Percentiles rank a stretch among this genome's conserved stretches.
These are phyloP conservation scores for Lodderomyces orthopsilosis DNA, from an alignment of 1,139 yeast genomes.

Conservation along the genomic window DNA sequence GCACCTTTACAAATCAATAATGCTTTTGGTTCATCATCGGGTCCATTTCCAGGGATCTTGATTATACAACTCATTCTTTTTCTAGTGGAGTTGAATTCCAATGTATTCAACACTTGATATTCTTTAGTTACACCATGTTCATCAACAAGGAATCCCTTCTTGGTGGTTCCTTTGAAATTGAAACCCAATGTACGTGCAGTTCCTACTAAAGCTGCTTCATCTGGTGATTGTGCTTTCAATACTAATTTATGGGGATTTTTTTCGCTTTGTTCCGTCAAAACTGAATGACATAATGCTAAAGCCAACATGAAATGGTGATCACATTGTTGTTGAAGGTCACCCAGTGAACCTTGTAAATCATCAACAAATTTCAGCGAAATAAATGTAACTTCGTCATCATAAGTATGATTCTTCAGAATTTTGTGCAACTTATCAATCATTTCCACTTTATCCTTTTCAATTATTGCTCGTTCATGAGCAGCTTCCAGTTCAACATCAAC, in stretches of 20 bases:
- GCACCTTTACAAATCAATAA: conserved; percentile 50
- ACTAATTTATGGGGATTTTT: conserved; percentile 33
- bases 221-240: conserved; percentile 62
- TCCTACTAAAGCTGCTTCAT: conserved; percentile 62
- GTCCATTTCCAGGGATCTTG: conserved; percentile 44
- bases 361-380: conserved; percentile 45
- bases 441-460: conserved; percentile 33
- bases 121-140: conserved; percentile 43
- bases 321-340: conserved; percentile 31
- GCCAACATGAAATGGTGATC: conserved; percentile 53
- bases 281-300: conserved; percentile 60
- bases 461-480: conserved; percentile 34
- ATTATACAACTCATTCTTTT: conserved; percentile 90
- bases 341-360: conserved; percentile 31
- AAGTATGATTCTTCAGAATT: conserved; percentile 22
- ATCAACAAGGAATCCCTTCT: conserved; percentile 42
- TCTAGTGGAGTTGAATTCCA: conserved; percentile 55
- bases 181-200: conserved; percentile 58
- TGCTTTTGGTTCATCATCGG: conserved; percentile 36
- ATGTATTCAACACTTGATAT: conserved; percentile 47
- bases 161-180: conserved; percentile 46
- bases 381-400: conserved; percentile 46
- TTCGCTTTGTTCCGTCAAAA: conserved; percentile 47
- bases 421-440: conserved; percentile 35
- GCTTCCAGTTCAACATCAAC: conserved; percentile 51